phyloP scores from a whole-genome alignment of 352 stramenopile genomes.

The Globisporangium irregulare region DNA sequence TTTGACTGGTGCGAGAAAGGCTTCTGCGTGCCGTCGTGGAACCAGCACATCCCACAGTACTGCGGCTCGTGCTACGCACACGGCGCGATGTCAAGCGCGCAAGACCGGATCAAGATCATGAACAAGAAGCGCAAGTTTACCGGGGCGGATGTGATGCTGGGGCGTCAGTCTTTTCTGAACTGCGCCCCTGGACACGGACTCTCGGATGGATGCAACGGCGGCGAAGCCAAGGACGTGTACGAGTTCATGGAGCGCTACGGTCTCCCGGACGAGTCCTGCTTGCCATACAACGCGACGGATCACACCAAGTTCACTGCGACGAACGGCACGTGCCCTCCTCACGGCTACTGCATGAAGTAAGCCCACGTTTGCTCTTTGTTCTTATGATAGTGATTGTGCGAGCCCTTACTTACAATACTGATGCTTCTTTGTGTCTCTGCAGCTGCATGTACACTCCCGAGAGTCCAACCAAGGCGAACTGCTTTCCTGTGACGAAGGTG shows the following conservation, averaged over 20 bases:
- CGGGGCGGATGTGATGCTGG: constrained; percentile 74
- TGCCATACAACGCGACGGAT: constrained; percentile 83
- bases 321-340: constrained; percentile 69
- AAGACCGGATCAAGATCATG: constrained; percentile 84
- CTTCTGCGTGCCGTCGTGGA: constrained; percentile 81
- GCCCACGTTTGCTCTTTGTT: constrained; percentile 14
- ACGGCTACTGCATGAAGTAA: constrained; percentile 86
- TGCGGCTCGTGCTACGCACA: constrained; percentile 86
- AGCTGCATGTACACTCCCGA: constrained; percentile 80
- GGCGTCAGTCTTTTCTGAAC: constrained; percentile 79
- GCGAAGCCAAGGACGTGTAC: constrained; percentile 73
- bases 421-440: constrained; percentile 1
- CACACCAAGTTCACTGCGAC: constrained; percentile 64
- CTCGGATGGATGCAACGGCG: constrained; percentile 61
- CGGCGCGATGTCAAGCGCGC: constrained; percentile 64
- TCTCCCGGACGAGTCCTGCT: constrained; percentile 72
- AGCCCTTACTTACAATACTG: neutral
- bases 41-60: constrained; percentile 85
- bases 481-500: constrained; percentile 75
- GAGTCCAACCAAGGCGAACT: constrained; percentile 37
- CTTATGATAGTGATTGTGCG: neutral
- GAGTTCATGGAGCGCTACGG: constrained; percentile 78
- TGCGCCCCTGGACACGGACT: constrained; percentile 71
- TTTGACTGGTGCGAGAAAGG: constrained; percentile 91
- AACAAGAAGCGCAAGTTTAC: constrained; percentile 59